These are phyloP conservation scores for Eutypa lata DNA, from an alignment of 2,329 filamentous ascomycete species.

Conservation along the genomic window DNA sequence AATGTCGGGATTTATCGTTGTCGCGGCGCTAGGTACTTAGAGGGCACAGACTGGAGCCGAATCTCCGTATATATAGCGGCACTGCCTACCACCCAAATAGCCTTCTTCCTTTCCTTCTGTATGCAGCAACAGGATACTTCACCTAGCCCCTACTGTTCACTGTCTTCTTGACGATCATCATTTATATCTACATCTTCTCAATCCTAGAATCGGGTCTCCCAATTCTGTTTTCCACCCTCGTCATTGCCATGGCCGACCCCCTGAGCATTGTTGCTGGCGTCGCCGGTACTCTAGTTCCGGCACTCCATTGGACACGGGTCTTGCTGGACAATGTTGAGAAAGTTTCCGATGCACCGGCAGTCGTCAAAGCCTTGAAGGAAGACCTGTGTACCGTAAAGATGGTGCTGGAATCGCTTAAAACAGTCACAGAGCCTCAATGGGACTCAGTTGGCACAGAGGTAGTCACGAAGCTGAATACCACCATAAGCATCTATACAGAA, in stretches of 20 bases:
- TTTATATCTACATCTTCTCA: no score
- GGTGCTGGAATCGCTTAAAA: constrained; percentile 25
- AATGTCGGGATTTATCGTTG: no score
- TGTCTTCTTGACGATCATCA: no score
- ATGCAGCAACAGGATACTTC: no score
- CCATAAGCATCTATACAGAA: constrained; percentile 24
- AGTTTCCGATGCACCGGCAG: constrained; percentile 29
- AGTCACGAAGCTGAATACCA: constrained; percentile 22
- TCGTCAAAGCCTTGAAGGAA: constrained; percentile 25
- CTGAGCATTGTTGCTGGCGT: constrained; percentile 29
- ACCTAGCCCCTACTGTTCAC: no score
- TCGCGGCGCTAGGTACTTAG: no score
- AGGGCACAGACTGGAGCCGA: no score
- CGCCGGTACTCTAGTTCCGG: constrained; percentile 26
- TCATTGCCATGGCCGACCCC: constrained; percentile 14
- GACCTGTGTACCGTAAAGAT: constrained; percentile 26
- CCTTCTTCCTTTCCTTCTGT: no score
- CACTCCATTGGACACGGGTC: constrained; percentile 26
- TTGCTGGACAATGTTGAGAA: constrained; percentile 29
- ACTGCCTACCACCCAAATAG: no score
- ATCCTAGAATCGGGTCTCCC: no score
- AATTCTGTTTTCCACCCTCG: background rate
- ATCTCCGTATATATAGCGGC: no score
- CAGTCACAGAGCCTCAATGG: background rate
- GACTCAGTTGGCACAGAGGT: constrained; percentile 14